These are phyloP conservation scores for Penicillium canescens DNA, from an alignment of 495 filamentous ascomycete species.

Conservation along the genomic window DNA sequence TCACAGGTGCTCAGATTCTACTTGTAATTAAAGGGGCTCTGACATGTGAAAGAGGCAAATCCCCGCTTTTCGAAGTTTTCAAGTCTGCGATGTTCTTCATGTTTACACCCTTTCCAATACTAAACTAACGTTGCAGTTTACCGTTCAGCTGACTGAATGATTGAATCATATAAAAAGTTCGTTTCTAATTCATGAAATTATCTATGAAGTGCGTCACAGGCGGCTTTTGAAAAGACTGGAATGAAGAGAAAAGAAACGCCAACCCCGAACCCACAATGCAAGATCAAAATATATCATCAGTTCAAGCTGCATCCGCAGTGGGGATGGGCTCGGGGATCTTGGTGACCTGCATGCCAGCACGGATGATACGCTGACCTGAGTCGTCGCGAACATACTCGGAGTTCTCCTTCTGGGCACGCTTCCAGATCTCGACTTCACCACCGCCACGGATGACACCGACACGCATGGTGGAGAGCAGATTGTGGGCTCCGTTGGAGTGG, in stretches of 20 bases:
- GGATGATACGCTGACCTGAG: slow-evolving; percentile 78
- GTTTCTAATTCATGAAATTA: slow-evolving; percentile 35
- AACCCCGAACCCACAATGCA: slow-evolving; percentile 28
- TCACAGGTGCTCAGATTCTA: too few relatives aligned
- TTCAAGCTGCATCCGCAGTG: slow-evolving; percentile 48
- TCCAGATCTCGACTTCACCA: slow-evolving; percentile 99
- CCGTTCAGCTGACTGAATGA: too few relatives aligned
- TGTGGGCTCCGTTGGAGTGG: slow-evolving; percentile 97
- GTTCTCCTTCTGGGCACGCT: slow-evolving; percentile 87
- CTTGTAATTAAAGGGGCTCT: too few relatives aligned
- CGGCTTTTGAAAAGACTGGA: slow-evolving; percentile 24
- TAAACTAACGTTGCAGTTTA: background rate
- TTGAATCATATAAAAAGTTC: slow-evolving; percentile 15
- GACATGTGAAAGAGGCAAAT: slow-evolving; percentile 5
- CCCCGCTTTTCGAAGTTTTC: background rate
- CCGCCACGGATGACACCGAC: slow-evolving; percentile 96
- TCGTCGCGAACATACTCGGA: slow-evolving; percentile 77
- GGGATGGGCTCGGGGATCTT: slow-evolving; percentile 61
- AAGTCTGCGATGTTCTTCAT: background rate
- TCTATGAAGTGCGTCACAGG: slow-evolving; percentile 20
- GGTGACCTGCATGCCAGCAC: slow-evolving; percentile 88
- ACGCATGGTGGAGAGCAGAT: slow-evolving; percentile 93
- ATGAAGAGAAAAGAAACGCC: slow-evolving; percentile 20
- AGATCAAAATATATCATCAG: slow-evolving; percentile 10
- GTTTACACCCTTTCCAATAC: background rate